Evolutionary conservation across 164 flowering plant species (phyloP).

Genomic region (Dillenia suffruticosa): DNA sequence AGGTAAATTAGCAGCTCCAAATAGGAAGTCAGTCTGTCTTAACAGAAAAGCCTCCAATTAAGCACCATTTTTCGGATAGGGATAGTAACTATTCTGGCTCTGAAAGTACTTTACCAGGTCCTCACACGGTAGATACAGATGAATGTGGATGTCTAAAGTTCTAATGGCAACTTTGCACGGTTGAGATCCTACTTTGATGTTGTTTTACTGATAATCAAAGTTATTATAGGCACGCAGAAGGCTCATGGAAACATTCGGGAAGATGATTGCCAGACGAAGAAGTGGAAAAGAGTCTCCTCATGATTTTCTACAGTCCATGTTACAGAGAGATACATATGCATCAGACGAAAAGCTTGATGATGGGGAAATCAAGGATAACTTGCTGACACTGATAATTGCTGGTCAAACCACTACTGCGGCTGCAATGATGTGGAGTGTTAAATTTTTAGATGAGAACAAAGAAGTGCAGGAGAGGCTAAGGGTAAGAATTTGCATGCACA

Average conservation of each 20-base stretch:
- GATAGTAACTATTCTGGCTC: neutral
- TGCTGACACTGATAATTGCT: slow-evolving; percentile 27
- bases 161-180: too few species aligned
- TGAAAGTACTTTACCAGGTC: neutral
- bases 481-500: slow-evolving; percentile 8
- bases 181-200: too few species aligned
- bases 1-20: slow-evolving; percentile 15
- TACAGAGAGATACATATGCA: slow-evolving; percentile 29
- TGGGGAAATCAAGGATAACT: slow-evolving; percentile 27
- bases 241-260: slow-evolving; percentile 29
- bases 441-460: slow-evolving; percentile 27
- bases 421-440: slow-evolving; percentile 39
- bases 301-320: slow-evolving; percentile 37
- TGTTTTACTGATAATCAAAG: too few species aligned
- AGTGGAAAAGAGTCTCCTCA: slow-evolving; percentile 20
- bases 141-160: too few species aligned
- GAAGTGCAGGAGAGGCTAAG: slow-evolving; percentile 27
- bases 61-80: too few species aligned
- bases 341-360: slow-evolving; percentile 28
- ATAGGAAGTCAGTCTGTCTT: too few species aligned
- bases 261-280: slow-evolving; percentile 23
- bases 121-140: too few species aligned
- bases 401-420: slow-evolving; percentile 34
- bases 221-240: slow-evolving; percentile 28
- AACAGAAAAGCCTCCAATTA: too few species aligned